phyloP scores from a whole-genome alignment of 2,329 filamentous ascomycete species.

The Cytospora chrysosperma region DNA sequence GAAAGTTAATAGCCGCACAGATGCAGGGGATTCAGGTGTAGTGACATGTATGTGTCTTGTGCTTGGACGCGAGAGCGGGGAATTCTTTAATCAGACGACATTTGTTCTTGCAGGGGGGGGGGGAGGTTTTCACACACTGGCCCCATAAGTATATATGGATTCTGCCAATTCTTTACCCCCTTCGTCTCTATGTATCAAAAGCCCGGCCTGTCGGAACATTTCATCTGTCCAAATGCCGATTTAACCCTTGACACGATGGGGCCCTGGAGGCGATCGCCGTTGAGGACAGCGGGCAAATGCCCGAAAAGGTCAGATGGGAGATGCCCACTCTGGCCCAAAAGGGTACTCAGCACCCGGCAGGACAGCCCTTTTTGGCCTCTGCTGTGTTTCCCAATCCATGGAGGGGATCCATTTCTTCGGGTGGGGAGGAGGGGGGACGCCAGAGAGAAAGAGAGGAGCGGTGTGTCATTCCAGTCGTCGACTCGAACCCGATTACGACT shows the following conservation, averaged over 20 bases:
- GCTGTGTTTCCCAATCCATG: constrained; percentile 1
- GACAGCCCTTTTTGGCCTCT: background rate
- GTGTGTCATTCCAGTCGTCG: background rate
- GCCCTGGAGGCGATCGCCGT: background rate
- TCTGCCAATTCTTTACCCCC: no score
- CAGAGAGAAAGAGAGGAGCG: background rate
- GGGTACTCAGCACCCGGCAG: constrained; percentile 1
- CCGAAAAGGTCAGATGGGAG: background rate
- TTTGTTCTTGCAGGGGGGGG: background rate
- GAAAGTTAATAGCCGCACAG: background rate
- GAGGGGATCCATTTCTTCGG: constrained; percentile 5
- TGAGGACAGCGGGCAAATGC: background rate
- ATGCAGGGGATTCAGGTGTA: background rate
- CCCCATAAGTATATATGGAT: background rate
- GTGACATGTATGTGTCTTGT: background rate
- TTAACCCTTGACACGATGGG: background rate
- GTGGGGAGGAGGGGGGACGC: no score
- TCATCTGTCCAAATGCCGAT: background rate
- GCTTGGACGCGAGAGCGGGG: background rate
- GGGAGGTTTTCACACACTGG: background rate
- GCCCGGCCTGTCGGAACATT: constrained; percentile 1
- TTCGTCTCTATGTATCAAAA: background rate
- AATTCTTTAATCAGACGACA: background rate
- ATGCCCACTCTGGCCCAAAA: constrained; percentile 8
- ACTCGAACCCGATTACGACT: background rate